Evolutionary conservation across 2,329 filamentous ascomycete species (phyloP), one percentile per base, ranked within the genome.

Genomic region (Arthrobotrys pseudoclavata): DNA sequence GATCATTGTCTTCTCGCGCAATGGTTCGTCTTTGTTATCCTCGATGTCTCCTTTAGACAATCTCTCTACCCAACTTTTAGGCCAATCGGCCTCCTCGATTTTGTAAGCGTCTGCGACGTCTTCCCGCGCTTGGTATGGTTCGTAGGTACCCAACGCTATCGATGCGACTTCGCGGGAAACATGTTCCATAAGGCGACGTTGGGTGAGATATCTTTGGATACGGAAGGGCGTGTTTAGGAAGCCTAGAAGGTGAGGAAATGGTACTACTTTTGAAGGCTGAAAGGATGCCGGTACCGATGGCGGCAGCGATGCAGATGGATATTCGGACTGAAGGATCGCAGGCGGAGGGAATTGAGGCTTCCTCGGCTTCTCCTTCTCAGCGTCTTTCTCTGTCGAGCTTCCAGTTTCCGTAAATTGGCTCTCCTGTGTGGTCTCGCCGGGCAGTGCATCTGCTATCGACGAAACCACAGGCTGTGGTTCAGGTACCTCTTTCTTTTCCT

Each of bases 161-260:
- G 93, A 91, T 0, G 95, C 95, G 18, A 96, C 93, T 79, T 97
- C 90, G 48, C 92, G 91, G 63, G 96, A 96, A 76, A 97, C 90
- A 53, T 91, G 87, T 82, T 99, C 95, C 79, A 95, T 95, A n/a
- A 97, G 87, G 79, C 89, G 85, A 67, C 96, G 91, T 78, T 91
- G 91, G 83, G 91, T 97, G 77, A 99, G 86, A 87, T 94, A 99
- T 80, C 96, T 92, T 82, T 91, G 92, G 77, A 98, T 87, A 76
- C 96, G 91, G 80, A 90, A 91, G 0, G 94, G 92, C 1, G 95
- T 97, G 85, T 96, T 95, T 79, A 92, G 86, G 86, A 99, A 97
- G 76, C 96, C 96, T 31, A 99, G 91, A 74, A 97, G 88, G 83
- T 98, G 95, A 0, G 95, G 95, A 84, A 97, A 92, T 48, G 89